Percentiles rank a stretch among this genome's conserved stretches.
These are phyloP conservation scores for Sclerotinia subarctica DNA, from an alignment of 2,329 filamentous ascomycete species.

Conservation along the genomic window DNA sequence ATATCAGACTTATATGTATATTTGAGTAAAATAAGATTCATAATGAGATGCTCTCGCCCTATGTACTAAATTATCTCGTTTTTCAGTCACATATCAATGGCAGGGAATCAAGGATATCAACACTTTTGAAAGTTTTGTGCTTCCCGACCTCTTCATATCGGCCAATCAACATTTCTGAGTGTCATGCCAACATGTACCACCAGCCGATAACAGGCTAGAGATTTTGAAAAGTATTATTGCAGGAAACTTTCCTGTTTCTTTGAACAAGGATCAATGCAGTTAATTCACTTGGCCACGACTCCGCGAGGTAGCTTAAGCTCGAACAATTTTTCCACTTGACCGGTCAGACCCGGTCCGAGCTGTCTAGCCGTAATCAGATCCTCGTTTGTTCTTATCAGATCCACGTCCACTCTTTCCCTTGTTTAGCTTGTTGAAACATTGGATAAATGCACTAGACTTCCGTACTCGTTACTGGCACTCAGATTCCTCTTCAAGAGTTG, in stretches of 20 bases:
- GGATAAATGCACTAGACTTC: no score
- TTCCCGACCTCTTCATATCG: background rate
- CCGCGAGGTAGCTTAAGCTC: background rate
- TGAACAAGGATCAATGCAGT: background rate
- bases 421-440: background rate
- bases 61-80: no score
- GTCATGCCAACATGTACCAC: slow-evolving; percentile 7
- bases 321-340: background rate
- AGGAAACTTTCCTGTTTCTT: background rate
- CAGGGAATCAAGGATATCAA: background rate
- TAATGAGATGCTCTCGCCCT: no score
- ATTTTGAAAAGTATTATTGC: background rate
- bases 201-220: background rate
- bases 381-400: slow-evolving; percentile 19
- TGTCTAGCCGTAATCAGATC: slow-evolving; percentile 20
- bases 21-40: no score
- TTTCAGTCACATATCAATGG: background rate
- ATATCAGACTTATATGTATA: no score
- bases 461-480: background rate
- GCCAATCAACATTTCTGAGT: slow-evolving; percentile 1
- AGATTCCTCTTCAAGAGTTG: background rate
- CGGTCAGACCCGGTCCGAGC: background rate
- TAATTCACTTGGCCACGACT: background rate
- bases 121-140: background rate
- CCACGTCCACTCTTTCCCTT: slow-evolving; percentile 3